phyloP scores from a whole-genome alignment of 495 filamentous ascomycete genomes.

The Venustampulla echinocandica region DNA sequence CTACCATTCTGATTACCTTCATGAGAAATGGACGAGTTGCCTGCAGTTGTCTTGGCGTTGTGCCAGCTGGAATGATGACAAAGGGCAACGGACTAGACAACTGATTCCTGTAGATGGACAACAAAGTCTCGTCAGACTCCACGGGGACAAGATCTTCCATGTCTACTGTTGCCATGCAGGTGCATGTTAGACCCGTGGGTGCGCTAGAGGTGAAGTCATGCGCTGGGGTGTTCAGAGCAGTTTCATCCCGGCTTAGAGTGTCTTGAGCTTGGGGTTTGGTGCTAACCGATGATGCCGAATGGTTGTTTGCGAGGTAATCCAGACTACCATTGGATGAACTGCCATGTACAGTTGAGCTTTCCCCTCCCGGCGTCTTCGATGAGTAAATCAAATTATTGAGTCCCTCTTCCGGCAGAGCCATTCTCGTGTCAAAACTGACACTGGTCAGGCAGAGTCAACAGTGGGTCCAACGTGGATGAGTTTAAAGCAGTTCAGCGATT shows the following conservation, averaged over 20 bases:
- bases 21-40: slow-evolving; percentile 28
- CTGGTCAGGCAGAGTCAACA: neutral
- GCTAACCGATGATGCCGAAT: neutral
- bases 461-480: neutral
- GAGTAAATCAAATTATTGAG: slow-evolving; percentile 27
- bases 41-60: slow-evolving; percentile 18
- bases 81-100: slow-evolving; percentile 32
- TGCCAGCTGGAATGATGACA: slow-evolving; percentile 26
- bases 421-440: slow-evolving; percentile 19
- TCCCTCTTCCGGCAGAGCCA: slow-evolving; percentile 28
- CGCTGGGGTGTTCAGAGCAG: slow-evolving; percentile 6
- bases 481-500: neutral
- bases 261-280: slow-evolving; percentile 18
- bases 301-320: neutral
- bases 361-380: slow-evolving; percentile 19
- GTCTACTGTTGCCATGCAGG: slow-evolving; percentile 1
- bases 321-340: slow-evolving; percentile 3
- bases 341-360: slow-evolving; percentile 11
- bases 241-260: slow-evolving; percentile 12
- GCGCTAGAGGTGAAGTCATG: slow-evolving; percentile 6
- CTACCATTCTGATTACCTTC: slow-evolving; percentile 29
- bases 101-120: slow-evolving; percentile 27
- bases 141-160: neutral
- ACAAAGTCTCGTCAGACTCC: slow-evolving; percentile 28
- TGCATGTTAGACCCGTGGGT: slow-evolving; percentile 1